Evolutionary conservation across 306 rosid genomes (phyloP).

Genomic region (Alnus glutinosa): DNA sequence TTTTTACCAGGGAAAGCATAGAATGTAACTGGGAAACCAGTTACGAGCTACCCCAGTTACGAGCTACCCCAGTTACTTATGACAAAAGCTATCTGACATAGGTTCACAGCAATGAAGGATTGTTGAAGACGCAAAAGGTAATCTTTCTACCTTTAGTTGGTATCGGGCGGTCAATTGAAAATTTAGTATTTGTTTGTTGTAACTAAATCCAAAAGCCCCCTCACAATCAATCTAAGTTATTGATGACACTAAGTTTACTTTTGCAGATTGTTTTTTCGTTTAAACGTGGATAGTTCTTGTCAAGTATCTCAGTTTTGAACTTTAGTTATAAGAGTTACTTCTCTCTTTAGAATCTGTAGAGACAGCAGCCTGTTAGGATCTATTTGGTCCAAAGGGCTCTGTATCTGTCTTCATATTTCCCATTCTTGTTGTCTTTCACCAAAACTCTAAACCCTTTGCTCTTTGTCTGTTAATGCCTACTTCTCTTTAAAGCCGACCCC

Average conservation of each 20-base stretch:
- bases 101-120: background rate
- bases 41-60: constrained; percentile 22
- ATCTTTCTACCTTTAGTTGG: background rate
- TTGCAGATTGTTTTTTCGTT: background rate
- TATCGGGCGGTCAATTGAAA: background rate
- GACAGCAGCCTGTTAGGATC: background rate
- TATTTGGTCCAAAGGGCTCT: constrained; percentile 8
- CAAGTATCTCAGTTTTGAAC: background rate
- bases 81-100: constrained; percentile 4
- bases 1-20: background rate
- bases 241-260: background rate
- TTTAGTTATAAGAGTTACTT: background rate
- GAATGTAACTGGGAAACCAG: constrained; percentile 5
- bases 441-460: background rate
- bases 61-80: background rate
- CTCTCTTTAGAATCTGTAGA: constrained; percentile 1
- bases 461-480: background rate
- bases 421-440: constrained; percentile 17
- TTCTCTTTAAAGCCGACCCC: constrained; percentile 18
- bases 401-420: constrained; percentile 9
- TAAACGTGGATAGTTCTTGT: constrained; percentile 6
- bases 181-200: background rate
- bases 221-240: background rate
- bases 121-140: background rate
- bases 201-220: background rate